Percentiles rank a stretch among this genome's conserved stretches.
Conservation (phyloP, 352 stramenopile genomes). For the Blastocystis sp. region DNA sequence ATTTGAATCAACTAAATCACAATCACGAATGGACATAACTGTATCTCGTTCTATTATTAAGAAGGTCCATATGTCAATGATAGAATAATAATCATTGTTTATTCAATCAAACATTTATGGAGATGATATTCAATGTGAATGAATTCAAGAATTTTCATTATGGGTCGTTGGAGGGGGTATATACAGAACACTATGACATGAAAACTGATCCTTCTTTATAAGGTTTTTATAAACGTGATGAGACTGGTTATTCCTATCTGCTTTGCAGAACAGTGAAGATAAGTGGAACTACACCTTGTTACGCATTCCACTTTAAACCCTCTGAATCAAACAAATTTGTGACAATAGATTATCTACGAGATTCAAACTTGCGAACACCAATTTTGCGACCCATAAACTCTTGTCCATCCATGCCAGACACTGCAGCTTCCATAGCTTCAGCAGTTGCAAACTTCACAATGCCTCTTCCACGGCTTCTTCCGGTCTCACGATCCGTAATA, state of each 20-base stretch:
- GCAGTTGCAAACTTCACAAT: constrained; percentile 44
- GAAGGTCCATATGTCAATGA: not conserved
- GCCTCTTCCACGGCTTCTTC: constrained; percentile 36
- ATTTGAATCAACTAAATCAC: no score
- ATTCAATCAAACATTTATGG: no score
- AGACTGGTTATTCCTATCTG: constrained; percentile 57
- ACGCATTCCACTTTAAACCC: constrained; percentile 67
- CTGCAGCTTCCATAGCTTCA: constrained; percentile 26
- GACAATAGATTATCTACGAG: not conserved
- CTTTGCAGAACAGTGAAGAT: constrained; percentile 59
- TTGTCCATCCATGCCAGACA: constrained; percentile 57
- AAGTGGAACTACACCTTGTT: constrained; percentile 59
- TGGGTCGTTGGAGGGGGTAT: constrained; percentile 39
- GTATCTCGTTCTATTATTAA: not conserved
- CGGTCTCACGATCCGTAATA: constrained; percentile 37
- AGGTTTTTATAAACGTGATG: constrained; percentile 67
- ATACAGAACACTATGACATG: not conserved
- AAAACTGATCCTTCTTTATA: constrained; percentile 45
- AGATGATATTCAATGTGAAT: no score
- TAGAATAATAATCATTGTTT: constrained; percentile 35
- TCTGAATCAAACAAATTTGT: constrained; percentile 59
- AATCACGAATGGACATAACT: not conserved
- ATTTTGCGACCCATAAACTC: no score
- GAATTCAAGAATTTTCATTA: constrained; percentile 29
- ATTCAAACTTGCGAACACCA: no score